These are phyloP conservation scores for Candida anutae DNA, from an alignment of 1,139 yeast genomes.

Conservation along the genomic window DNA sequence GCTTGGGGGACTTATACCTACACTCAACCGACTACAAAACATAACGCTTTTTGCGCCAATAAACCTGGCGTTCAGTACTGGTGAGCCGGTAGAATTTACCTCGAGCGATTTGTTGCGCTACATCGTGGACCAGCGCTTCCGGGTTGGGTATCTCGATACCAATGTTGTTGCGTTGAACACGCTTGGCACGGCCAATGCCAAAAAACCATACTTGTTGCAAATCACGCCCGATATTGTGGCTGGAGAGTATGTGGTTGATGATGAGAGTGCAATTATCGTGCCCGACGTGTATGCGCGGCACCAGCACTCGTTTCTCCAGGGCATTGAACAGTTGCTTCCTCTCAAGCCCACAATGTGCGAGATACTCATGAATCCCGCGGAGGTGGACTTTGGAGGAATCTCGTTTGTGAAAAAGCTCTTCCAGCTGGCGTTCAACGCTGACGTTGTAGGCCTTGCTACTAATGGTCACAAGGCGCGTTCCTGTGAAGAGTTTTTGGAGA, in stretches of 20 bases:
- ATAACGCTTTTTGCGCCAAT: conserved; percentile 81
- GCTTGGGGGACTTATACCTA: conserved; percentile 58
- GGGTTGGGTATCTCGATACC: conserved; percentile 25
- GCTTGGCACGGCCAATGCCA: conserved; percentile 12
- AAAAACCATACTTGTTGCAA: conserved; percentile 17
- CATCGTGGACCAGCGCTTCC: conserved; percentile 26
- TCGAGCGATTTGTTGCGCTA: conserved; percentile 23
- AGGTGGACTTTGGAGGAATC: conserved; percentile 15
- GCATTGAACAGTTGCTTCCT: conserved; percentile 47
- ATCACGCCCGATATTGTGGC: conserved; percentile 23
- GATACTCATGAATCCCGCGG: conserved; percentile 16
- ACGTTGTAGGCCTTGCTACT: conserved; percentile 1
- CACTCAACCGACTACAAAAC: conserved; percentile 55
- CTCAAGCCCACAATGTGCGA: conserved; percentile 38
- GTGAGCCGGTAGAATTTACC: conserved; percentile 9
- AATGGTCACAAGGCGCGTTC: conserved; percentile 3
- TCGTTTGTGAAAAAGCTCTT: conserved; percentile 23
- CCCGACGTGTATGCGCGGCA: conserved; percentile 58
- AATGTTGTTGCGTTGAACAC: conserved; percentile 26
- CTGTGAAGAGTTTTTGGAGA: conserved; percentile 23
- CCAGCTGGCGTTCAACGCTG: conserved; percentile 22
- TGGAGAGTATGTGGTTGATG: conserved; percentile 38
- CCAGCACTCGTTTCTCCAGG: conserved; percentile 69
- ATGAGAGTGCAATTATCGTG: conserved; percentile 47
- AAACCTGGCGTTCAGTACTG: conserved; percentile 58